Percentiles rank a stretch among this genome's conserved stretches.
Conservation (phyloP, 495 filamentous ascomycete genomes). For the Tetracladium setigerum region DNA sequence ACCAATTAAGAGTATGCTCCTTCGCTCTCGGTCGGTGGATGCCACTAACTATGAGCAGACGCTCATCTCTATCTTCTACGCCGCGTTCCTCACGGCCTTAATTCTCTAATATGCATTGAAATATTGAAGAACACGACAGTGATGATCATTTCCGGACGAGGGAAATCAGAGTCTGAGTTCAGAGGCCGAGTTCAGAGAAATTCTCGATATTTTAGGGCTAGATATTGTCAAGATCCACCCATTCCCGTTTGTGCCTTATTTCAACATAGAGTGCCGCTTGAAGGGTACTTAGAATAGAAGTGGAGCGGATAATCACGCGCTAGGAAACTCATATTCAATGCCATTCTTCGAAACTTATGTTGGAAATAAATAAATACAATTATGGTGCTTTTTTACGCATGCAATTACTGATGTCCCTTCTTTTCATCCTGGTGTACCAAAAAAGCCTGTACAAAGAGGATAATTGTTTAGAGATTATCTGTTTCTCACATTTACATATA, state of each 20-base stretch:
- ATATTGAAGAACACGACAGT: conserved; percentile 30
- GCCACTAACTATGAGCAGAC: not conserved
- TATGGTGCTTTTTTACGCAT: too few species aligned
- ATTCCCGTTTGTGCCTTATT: not conserved
- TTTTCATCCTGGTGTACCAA: too few species aligned
- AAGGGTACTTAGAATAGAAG: too few species aligned
- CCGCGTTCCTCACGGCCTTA: not conserved
- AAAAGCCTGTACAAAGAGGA: too few species aligned
- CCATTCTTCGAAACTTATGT: too few species aligned
- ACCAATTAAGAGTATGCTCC: conserved; percentile 31
- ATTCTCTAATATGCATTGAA: not conserved
- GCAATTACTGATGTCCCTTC: too few species aligned
- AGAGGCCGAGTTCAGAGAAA: conserved; percentile 27
- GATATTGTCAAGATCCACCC: conserved; percentile 15
- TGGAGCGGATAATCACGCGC: too few species aligned
- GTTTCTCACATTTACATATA: too few species aligned
- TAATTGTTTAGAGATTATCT: too few species aligned
- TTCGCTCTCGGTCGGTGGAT: too few species aligned
- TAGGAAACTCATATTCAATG: too few species aligned
- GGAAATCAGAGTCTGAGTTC: conserved; percentile 30
- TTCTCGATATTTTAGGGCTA: conserved; percentile 29
- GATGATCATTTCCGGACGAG: conserved; percentile 26
- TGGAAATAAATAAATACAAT: too few species aligned
- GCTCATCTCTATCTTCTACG: not conserved
- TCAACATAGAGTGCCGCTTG: not conserved